Percentiles rank a stretch among this genome's conserved stretches.
These are phyloP conservation scores for Leptodermis oblonga DNA, from an alignment of 257 asterid genomes.

Conservation along the genomic window DNA sequence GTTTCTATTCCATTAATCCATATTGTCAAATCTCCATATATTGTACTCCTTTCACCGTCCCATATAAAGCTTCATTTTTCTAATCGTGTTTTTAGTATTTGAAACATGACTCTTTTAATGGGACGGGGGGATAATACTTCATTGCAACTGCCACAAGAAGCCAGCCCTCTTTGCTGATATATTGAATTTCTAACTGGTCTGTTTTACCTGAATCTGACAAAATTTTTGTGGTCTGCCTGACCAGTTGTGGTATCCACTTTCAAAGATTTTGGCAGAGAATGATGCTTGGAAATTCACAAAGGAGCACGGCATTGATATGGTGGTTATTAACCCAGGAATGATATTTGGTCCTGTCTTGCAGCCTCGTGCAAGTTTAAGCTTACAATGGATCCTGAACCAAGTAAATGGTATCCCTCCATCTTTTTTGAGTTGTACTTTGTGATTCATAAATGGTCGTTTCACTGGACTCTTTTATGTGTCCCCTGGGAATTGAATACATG, in stretches of 20 bases:
- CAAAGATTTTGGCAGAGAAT: constrained; percentile 65
- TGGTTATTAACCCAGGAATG: constrained; percentile 50
- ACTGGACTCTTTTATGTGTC: not conserved
- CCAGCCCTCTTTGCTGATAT: not conserved
- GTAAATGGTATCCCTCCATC: constrained; percentile 3
- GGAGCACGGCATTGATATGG: constrained; percentile 48
- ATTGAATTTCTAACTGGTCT: not conserved
- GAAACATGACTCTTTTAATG: too few species aligned
- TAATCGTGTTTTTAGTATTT: too few species aligned
- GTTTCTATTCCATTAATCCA: not conserved
- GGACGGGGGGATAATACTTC: too few species aligned
- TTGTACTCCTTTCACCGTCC: too few species aligned
- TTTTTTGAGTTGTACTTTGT: too few species aligned
- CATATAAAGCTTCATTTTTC: too few species aligned
- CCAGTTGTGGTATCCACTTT: constrained; percentile 44
- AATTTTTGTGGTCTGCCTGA: not conserved
- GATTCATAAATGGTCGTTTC: too few species aligned
- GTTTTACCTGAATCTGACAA: not conserved
- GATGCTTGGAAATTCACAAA: constrained; percentile 51
- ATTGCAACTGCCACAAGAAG: too few species aligned
- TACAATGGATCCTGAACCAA: not conserved
- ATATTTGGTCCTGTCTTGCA: constrained; percentile 61
- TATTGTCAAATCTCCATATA: not conserved
- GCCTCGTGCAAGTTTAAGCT: constrained; percentile 16
- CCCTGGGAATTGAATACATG: too few species aligned